Conservation (phyloP, 192 early-diverging fungal species). For the Coemansia sp. region DNA sequence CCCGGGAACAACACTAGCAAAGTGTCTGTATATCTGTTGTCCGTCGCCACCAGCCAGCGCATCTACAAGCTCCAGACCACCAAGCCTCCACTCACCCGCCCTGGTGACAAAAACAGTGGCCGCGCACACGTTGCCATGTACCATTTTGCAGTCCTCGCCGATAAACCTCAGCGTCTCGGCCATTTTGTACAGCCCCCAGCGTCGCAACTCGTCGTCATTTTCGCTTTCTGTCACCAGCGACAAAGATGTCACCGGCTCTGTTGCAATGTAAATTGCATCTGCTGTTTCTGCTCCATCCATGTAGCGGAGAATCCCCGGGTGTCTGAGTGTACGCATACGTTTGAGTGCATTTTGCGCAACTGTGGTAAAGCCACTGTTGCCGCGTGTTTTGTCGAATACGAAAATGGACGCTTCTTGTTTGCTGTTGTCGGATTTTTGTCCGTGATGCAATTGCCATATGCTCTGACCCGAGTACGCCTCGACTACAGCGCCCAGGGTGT, state of each 20-base stretch:
- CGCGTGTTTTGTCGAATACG: slow-evolving; percentile 70
- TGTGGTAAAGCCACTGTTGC: slow-evolving; percentile 68
- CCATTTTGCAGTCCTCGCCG: slow-evolving; percentile 78
- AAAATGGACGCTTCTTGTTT: slow-evolving; percentile 75
- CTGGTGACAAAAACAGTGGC: slow-evolving; percentile 83
- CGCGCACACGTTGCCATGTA: slow-evolving; percentile 83
- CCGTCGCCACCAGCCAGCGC: slow-evolving; percentile 63
- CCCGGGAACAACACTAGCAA: slow-evolving; percentile 30
- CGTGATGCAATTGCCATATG: slow-evolving; percentile 64
- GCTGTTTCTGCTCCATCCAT: slow-evolving; percentile 77
- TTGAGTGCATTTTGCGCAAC: slow-evolving; percentile 89
- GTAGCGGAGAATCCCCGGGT: slow-evolving; percentile 83
- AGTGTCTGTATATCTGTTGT: slow-evolving; percentile 25
- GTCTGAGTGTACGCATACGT: slow-evolving; percentile 83
- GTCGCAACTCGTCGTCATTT: slow-evolving; percentile 63
- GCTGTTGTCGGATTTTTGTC: slow-evolving; percentile 51
- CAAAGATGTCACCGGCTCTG: slow-evolving; percentile 80
- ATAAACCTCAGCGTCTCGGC: slow-evolving; percentile 85
- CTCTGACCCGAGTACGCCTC: slow-evolving; percentile 59
- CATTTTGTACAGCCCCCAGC: slow-evolving; percentile 88
- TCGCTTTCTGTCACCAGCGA: slow-evolving; percentile 54
- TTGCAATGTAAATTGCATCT: slow-evolving; percentile 81
- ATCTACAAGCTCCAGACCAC: slow-evolving; percentile 81
- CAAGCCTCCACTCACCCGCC: slow-evolving; percentile 94
- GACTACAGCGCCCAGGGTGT: slow-evolving; percentile 64